phyloP scores from a whole-genome alignment of 257 asterid species.

The Ilex asprella region DNA sequence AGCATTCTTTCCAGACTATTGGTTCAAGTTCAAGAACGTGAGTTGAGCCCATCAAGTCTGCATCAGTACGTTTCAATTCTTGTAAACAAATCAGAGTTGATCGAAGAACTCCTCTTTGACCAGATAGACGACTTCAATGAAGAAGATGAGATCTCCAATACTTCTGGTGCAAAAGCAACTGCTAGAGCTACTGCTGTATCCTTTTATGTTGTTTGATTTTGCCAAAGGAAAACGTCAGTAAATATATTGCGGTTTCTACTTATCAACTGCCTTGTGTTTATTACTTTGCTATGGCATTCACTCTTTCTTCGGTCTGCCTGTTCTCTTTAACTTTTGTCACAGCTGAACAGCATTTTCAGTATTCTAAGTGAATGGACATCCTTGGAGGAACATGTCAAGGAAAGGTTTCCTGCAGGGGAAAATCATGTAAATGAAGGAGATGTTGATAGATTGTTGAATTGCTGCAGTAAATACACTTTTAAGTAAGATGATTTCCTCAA shows the following conservation, averaged over 20 bases:
- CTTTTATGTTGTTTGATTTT: conserved; percentile 19
- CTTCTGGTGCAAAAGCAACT: conserved; percentile 20
- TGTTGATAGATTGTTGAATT: conserved; percentile 50
- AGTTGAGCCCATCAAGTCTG: conserved; percentile 36
- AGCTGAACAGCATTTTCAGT: conserved; percentile 50
- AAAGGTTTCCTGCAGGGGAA: conserved; percentile 20
- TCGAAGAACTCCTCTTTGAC: conserved; percentile 58
- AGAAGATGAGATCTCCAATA: conserved; percentile 19
- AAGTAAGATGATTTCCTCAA: conserved; percentile 3
- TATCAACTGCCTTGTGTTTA: no score
- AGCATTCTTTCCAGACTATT: conserved; percentile 56
- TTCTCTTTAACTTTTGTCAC: conserved; percentile 35
- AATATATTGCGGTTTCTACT: no score
- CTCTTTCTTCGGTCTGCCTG: conserved; percentile 6
- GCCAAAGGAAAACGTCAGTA: not conserved
- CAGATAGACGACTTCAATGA: conserved; percentile 28
- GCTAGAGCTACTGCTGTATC: conserved; percentile 58
- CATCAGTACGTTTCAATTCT: conserved; percentile 47
- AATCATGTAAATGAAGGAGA: conserved; percentile 41
- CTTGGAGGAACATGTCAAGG: conserved; percentile 32
- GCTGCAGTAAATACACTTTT: conserved; percentile 22
- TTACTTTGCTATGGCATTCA: no score
- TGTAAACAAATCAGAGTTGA: conserved; percentile 44
- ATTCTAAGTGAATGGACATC: conserved; percentile 52
- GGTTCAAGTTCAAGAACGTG: conserved; percentile 32